Conservation (phyloP, 768 basidiomycete species). For the Rhodotorula paludigena region DNA sequence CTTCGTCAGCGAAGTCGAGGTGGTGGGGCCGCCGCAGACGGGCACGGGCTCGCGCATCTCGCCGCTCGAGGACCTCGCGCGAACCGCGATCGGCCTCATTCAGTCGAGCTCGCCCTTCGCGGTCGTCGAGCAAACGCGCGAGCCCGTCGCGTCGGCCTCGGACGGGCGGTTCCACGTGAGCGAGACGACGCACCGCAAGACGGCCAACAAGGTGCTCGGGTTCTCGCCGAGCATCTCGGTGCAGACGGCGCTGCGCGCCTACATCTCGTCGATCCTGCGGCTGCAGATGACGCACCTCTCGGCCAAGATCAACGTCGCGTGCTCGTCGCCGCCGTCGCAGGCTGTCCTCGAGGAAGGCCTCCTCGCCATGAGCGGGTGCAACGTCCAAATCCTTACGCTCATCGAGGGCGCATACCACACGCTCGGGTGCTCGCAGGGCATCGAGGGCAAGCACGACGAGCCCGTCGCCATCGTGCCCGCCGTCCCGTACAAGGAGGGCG, state of each 20-base stretch:
- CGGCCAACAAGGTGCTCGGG: constrained; percentile 33
- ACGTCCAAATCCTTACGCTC: constrained; percentile 40
- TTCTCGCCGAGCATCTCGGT: constrained; percentile 30
- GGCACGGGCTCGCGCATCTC: not conserved
- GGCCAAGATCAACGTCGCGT: constrained; percentile 36
- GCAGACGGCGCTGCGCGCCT: constrained; percentile 26
- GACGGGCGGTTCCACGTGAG: constrained; percentile 20
- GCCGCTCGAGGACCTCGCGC: constrained; percentile 34
- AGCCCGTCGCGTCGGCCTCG: constrained; percentile 2
- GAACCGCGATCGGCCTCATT: constrained; percentile 29
- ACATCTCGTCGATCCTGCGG: constrained; percentile 33
- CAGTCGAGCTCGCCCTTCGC: constrained; percentile 37
- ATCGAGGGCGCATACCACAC: constrained; percentile 38
- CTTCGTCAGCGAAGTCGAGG: constrained; percentile 38
- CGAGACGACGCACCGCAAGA: constrained; percentile 25
- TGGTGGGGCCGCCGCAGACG: constrained; percentile 32
- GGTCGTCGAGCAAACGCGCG: constrained; percentile 11
- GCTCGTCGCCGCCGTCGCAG: constrained; percentile 39
- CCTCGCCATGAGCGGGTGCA: constrained; percentile 38
- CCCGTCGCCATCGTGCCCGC: constrained; percentile 33
- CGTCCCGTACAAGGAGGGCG: constrained; percentile 38
- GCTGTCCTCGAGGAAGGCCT: constrained; percentile 41
- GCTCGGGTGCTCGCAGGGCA: constrained; percentile 37
- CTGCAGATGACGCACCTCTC: constrained; percentile 33
- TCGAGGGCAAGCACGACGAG: constrained; percentile 24